Conservation (phyloP, 768 basidiomycete genomes). For the Podaxis sp. region DNA sequence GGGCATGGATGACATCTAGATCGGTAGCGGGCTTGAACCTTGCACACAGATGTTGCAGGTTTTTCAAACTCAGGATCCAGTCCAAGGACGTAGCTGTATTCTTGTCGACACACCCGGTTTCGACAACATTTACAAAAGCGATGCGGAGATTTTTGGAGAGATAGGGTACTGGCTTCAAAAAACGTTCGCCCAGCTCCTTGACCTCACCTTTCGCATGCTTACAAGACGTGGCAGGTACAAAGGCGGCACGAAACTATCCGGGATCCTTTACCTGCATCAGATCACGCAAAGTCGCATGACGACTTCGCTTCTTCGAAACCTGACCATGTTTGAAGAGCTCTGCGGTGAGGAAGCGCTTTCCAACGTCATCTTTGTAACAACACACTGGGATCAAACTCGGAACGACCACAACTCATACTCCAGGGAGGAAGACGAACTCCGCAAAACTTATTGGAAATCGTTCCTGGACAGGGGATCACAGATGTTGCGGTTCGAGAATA, state of each 20-base stretch:
- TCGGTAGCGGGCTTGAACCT: no score
- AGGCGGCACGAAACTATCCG: conserved; percentile 24
- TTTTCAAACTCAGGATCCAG: conserved; percentile 15
- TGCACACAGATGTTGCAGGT: no score
- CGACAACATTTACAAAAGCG: conserved; percentile 22
- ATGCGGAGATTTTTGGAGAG: conserved; percentile 21
- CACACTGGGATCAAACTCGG: conserved; percentile 36
- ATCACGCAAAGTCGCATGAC: conserved; percentile 37
- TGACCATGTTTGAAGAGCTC: conserved; percentile 28
- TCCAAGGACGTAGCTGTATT: conserved; percentile 16
- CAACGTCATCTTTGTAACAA: conserved; percentile 49
- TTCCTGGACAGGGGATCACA: conserved; percentile 15
- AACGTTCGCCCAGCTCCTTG: conserved; percentile 14
- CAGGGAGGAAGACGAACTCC: not conserved
- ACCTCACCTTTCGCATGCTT: not conserved
- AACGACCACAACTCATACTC: no score
- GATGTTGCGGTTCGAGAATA: conserved; percentile 13
- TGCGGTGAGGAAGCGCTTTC: conserved; percentile 43
- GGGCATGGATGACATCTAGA: conserved; percentile 13
- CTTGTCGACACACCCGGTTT: conserved; percentile 27
- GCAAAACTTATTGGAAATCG: conserved; percentile 8
- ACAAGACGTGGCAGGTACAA: conserved; percentile 21
- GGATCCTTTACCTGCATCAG: conserved; percentile 28
- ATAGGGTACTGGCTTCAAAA: conserved; percentile 23
- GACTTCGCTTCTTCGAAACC: no score